A percentile compares a stretch with the other conserved stretches of the same genome.
Evolutionary conservation across 164 flowering plant genomes (phyloP).

Genomic region (Vitis rotundifolia): DNA sequence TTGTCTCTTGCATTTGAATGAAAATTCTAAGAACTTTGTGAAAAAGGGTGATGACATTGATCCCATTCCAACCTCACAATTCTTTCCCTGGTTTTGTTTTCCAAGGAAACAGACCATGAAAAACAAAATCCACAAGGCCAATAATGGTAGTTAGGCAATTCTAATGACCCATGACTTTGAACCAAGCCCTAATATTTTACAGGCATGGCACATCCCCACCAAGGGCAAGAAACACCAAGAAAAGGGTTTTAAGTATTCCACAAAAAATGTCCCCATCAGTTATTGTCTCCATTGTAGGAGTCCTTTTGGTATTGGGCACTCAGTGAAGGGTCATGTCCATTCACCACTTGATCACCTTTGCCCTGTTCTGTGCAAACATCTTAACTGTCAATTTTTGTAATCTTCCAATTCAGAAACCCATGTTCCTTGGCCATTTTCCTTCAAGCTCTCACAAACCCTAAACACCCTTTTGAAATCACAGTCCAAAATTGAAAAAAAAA

Average conservation of each 20-base stretch:
- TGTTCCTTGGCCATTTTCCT: background rate
- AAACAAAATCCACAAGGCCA: no score
- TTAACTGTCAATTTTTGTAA: background rate
- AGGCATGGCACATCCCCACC: no score
- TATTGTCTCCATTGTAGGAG: slow-evolving; percentile 9
- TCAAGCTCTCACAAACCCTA: background rate
- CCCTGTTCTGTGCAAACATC: background rate
- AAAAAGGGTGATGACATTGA: no score
- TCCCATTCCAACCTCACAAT: no score
- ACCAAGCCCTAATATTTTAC: no score
- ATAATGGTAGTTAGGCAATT: no score
- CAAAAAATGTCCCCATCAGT: background rate
- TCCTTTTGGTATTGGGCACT: slow-evolving; percentile 1
- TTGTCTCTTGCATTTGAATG: no score
- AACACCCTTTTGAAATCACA: background rate
- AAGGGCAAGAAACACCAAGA: no score
- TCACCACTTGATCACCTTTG: slow-evolving; percentile 3
- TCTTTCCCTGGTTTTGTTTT: no score
- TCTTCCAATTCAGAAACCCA: background rate
- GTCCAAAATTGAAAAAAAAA: background rate
- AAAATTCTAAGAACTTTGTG: no score
- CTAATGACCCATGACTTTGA: no score
- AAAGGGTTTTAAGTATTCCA: background rate
- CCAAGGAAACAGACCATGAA: no score
- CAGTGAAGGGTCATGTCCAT: slow-evolving; percentile 12